Evolutionary conservation across 306 rosid species (phyloP).

Genomic region (Cicer judaicum): DNA sequence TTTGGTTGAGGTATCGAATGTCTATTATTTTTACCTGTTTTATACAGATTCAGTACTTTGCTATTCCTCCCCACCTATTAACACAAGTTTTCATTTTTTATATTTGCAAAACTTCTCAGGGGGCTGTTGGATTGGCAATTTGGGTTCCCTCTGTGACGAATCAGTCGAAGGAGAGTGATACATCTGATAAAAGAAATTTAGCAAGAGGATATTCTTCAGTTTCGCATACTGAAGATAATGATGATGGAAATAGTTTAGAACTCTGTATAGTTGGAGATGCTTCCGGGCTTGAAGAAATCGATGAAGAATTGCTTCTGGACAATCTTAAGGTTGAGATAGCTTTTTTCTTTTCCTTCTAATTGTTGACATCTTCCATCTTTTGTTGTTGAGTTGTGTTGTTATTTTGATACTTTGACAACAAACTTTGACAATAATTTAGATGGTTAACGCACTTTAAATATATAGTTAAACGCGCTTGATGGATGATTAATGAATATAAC

Average conservation of each 20-base stretch:
- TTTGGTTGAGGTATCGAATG: too few species aligned
- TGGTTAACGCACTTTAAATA: too few species aligned
- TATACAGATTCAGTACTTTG: too few species aligned
- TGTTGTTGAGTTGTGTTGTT: not conserved
- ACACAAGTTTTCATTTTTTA: not conserved
- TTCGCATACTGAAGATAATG: constrained; percentile 60
- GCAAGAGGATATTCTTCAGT: constrained; percentile 73
- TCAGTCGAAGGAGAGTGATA: constrained; percentile 70
- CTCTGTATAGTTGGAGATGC: constrained; percentile 60
- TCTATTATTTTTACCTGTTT: too few species aligned
- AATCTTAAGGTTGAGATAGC: constrained; percentile 66
- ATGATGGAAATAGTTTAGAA: constrained; percentile 63
- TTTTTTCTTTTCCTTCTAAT: constrained; percentile 30
- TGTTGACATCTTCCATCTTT: constrained; percentile 15
- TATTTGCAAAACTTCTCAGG: constrained; percentile 57
- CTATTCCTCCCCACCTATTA: too few species aligned
- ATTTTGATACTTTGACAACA: too few species aligned
- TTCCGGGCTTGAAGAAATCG: constrained; percentile 56
- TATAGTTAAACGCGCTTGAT: too few species aligned
- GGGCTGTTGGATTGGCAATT: constrained; percentile 99
- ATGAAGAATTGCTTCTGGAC: constrained; percentile 76
- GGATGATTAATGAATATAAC: too few species aligned
- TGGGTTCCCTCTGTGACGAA: constrained; percentile 99
- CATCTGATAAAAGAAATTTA: constrained; percentile 58
- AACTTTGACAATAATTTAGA: too few species aligned